phyloP scores from a whole-genome alignment of 176 grass and related monocot genomes.

The Carex myosuroides region DNA sequence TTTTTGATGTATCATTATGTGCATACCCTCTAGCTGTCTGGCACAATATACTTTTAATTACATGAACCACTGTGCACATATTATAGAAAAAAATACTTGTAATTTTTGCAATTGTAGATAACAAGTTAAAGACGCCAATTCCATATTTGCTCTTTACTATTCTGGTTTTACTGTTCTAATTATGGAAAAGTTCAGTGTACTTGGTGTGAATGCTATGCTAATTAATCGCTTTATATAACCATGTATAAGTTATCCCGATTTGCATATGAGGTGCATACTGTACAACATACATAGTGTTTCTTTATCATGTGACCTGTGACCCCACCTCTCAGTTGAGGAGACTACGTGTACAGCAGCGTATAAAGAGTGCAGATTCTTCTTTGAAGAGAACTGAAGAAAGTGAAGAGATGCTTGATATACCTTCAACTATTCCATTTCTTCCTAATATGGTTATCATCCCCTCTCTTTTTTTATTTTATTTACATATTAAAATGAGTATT shows the following conservation, averaged over 20 bases:
- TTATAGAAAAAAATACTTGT: background rate
- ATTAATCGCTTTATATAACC: background rate
- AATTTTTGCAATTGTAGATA: conserved; percentile 1
- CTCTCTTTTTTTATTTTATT: background rate
- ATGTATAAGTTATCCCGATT: background rate
- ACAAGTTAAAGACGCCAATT: background rate
- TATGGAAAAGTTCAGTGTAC: background rate
- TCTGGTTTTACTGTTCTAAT: background rate
- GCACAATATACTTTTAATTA: background rate
- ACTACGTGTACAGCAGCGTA: conserved; percentile 71
- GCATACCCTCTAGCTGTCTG: background rate
- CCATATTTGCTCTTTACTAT: background rate
- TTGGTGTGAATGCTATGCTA: background rate
- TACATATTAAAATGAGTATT: conserved; percentile 14
- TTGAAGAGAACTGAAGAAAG: conserved; percentile 57
- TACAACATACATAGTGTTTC: background rate
- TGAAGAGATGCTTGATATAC: conserved; percentile 76
- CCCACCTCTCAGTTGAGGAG: conserved; percentile 50
- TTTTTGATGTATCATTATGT: background rate
- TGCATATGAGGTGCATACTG: background rate
- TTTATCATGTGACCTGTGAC: background rate
- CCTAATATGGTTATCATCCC: conserved; percentile 58
- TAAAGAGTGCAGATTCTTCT: conserved; percentile 56
- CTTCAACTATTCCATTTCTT: conserved; percentile 89
- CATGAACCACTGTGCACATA: background rate